Base-by-base conservation (phyloP, 2,329 filamentous ascomycete species). In the Colletotrichum gigasporum region DNA sequence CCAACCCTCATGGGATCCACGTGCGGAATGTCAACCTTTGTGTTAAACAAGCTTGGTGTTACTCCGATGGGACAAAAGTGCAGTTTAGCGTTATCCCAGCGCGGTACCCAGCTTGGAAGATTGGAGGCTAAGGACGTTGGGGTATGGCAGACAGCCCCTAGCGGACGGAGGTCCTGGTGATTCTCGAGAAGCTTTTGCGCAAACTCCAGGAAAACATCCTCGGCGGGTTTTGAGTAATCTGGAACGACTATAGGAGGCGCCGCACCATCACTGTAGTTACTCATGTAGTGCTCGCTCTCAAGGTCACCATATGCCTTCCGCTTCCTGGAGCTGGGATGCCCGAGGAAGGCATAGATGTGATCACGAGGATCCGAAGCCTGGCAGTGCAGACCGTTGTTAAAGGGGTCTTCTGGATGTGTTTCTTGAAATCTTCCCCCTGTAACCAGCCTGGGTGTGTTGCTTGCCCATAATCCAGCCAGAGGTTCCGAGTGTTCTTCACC, bases 321-420 rank as follows among this genome's bases (percentile, higher is more conserved):
- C 34, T 37, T 37, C 34, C 34, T 11, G 9, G 34, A 10, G 12
- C 34, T 37, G 11, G 34, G 34, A 65, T 78, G 75, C 2, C 75
- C 75, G 1, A 78, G 68, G 48, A 78, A 77, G 28, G 75, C 76
- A 20, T 76, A 77, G 14, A 78, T 73, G 41, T 73, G 74, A 14
- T 78, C 76, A 3, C 76, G 70, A 2, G 75, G 72, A 34, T 78
- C 75, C 34, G 74, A 74, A 5, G 34, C 34, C 10, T 12, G 10
- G 34, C 34, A 37, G 5, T 11, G 34, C 34, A 37, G 5, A n/a
- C 11, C 34, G 2, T 14, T 10, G n/a, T 10, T 14, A 37, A n/a
- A 11, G 9, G 12, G 5, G 34, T 37, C 10, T 37, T 14, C 10
- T 14, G 8, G 34, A 37, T 37, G 34, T 14, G n/a, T 11, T 2